Percentiles rank a stretch among this genome's conserved stretches.
Evolutionary conservation across 2,329 filamentous ascomycete genomes (phyloP).

Genomic region (Sporothrix inflata): DNA sequence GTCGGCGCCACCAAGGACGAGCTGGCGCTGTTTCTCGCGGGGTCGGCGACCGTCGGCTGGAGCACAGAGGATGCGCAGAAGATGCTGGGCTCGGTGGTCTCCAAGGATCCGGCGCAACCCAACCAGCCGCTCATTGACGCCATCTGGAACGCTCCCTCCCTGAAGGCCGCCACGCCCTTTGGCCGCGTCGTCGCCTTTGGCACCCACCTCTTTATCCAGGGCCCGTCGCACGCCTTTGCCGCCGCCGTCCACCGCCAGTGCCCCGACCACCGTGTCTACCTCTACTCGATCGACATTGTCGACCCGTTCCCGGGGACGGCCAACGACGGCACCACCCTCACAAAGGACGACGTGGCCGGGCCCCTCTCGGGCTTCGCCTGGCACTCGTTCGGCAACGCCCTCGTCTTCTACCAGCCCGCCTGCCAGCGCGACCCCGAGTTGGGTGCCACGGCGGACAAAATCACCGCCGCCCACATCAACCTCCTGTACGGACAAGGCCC

Average conservation of each 20-base stretch:
- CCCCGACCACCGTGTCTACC: conserved; percentile 19
- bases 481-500: neutral
- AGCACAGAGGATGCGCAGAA: neutral
- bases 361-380: conserved; percentile 26
- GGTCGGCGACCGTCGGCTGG: neutral
- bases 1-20: conserved; percentile 24
- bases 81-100: neutral
- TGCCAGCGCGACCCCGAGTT: conserved; percentile 23
- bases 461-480: conserved; percentile 1
- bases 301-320: conserved; percentile 25
- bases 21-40: conserved; percentile 21
- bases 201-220: conserved; percentile 11
- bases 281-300: conserved; percentile 22
- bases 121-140: neutral
- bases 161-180: conserved; percentile 13
- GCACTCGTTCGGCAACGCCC: conserved; percentile 30
- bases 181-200: conserved; percentile 12
- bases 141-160: conserved; percentile 1
- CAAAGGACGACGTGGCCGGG: neutral
- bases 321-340: conserved; percentile 8
- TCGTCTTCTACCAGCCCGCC: conserved; percentile 28
- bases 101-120: neutral
- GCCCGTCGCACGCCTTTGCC: neutral
- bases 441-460: conserved; percentile 19
- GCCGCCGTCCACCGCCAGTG: neutral